Percentiles rank a stretch among this genome's conserved stretches.
Evolutionary conservation across 2,329 filamentous ascomycete genomes (phyloP).

Genomic region (Botrytis pseudocinerea): DNA sequence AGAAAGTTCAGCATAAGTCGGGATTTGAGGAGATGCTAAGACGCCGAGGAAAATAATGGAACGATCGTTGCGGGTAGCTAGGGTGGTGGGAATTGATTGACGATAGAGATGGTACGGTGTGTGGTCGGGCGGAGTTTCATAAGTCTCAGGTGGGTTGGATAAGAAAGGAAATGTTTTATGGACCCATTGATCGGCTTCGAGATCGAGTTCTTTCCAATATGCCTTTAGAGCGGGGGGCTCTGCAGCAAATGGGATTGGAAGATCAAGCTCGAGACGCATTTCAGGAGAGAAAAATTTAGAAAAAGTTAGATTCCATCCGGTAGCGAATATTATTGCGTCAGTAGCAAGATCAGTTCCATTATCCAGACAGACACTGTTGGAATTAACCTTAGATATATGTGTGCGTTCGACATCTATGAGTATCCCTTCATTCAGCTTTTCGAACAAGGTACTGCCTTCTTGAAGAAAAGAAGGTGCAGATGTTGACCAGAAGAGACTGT

Average conservation of each 20-base stretch:
- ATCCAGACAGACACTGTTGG: slow-evolving; percentile 4
- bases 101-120: slow-evolving; percentile 46
- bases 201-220: slow-evolving; percentile 16
- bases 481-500: slow-evolving; percentile 23
- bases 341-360: slow-evolving; percentile 12
- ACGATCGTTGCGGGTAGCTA: slow-evolving; percentile 40
- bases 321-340: slow-evolving; percentile 19
- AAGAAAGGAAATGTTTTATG: slow-evolving; percentile 24
- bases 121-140: slow-evolving; percentile 3
- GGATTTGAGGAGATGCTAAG: slow-evolving; percentile 19
- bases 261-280: slow-evolving; percentile 18
- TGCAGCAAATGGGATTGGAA: slow-evolving; percentile 12
- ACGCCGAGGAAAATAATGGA: slow-evolving; percentile 41
- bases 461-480: slow-evolving; percentile 20
- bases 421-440: slow-evolving; percentile 6
- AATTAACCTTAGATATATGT: slow-evolving; percentile 8
- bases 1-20: slow-evolving; percentile 23
- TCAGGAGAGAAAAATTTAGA: slow-evolving; percentile 19
- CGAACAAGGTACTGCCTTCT: slow-evolving; percentile 12
- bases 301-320: slow-evolving; percentile 22
- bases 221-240: slow-evolving; percentile 1
- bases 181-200: slow-evolving; percentile 14
- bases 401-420: slow-evolving; percentile 18
- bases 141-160: slow-evolving; percentile 18
- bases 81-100: slow-evolving; percentile 32